These are phyloP conservation scores for Nemania diffusa DNA, from an alignment of 2,329 filamentous ascomycete genomes.

Conservation along the genomic window DNA sequence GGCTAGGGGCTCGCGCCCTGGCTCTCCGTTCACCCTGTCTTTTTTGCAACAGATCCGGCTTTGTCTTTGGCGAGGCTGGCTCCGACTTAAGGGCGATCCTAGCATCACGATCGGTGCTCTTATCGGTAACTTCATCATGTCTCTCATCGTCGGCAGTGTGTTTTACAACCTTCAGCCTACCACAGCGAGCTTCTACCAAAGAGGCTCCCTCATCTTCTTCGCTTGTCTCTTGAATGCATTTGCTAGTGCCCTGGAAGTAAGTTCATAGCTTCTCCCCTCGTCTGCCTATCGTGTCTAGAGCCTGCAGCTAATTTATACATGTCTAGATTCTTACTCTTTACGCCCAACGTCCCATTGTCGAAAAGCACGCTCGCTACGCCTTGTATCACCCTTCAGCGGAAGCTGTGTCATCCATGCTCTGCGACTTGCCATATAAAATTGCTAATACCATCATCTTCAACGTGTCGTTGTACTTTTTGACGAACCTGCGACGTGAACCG, in stretches of 20 bases:
- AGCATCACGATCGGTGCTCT: constrained; percentile 75
- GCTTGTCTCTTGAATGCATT: constrained; percentile 89
- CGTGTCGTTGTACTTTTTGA: constrained; percentile 85
- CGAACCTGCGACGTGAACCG: constrained; percentile 77
- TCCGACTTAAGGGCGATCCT: constrained; percentile 79
- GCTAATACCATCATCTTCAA: constrained; percentile 82
- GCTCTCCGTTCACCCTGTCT: constrained; percentile 86
- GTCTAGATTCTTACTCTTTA: constrained; percentile 83
- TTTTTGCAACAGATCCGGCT: constrained; percentile 79
- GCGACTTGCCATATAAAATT: constrained; percentile 86
- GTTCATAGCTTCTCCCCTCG: constrained; percentile 37
- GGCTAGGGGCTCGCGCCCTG: constrained; percentile 67
- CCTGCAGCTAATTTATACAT: constrained; percentile 31
- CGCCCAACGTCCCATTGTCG: constrained; percentile 88
- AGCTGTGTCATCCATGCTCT: constrained; percentile 86
- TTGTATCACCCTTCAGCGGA: constrained; percentile 91
- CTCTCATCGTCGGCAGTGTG: constrained; percentile 80
- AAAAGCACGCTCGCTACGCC: constrained; percentile 88
- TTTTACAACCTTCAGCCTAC: constrained; percentile 78
- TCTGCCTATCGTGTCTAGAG: constrained; percentile 19
- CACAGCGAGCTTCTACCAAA: constrained; percentile 80
- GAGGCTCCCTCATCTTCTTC: constrained; percentile 86
- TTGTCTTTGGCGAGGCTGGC: constrained; percentile 83
- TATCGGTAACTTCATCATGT: constrained; percentile 78
- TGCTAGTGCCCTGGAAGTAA: constrained; percentile 76